These are phyloP conservation scores for Kwoniella shandongensis DNA, from an alignment of 768 basidiomycete genomes.

Conservation along the genomic window DNA sequence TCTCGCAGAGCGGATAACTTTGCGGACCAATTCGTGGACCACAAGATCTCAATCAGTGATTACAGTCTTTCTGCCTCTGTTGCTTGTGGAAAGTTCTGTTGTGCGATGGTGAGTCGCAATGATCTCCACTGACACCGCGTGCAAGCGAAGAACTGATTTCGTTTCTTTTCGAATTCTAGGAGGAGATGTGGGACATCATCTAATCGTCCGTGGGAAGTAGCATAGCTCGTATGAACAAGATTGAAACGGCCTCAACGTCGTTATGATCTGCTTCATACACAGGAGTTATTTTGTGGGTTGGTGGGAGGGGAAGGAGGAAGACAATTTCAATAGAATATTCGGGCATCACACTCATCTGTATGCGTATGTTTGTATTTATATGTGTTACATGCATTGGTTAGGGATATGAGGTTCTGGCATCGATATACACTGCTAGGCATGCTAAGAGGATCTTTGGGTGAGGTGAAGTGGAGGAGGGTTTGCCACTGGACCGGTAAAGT, in stretches of 20 bases:
- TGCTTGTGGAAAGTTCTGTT: constrained; percentile 89
- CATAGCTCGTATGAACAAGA: neutral
- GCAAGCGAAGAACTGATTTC: too few species aligned
- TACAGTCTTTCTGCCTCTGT: constrained; percentile 85
- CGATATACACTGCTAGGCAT: too few species aligned
- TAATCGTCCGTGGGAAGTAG: constrained; percentile 49
- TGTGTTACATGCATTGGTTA: constrained; percentile 1
- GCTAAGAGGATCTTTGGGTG: too few species aligned
- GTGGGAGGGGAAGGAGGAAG: neutral
- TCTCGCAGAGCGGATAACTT: constrained; percentile 73
- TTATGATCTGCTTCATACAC: neutral
- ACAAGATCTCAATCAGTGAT: constrained; percentile 94
- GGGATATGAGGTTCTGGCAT: too few species aligned
- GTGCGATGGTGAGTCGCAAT: constrained; percentile 48
- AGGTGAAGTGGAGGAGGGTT: too few species aligned
- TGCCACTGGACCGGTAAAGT: too few species aligned
- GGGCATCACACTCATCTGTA: constrained; percentile 26
- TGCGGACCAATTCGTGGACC: constrained; percentile 89
- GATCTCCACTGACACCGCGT: neutral
- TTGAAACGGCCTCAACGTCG: constrained; percentile 20
- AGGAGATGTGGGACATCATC: constrained; percentile 93
- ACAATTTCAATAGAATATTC: neutral
- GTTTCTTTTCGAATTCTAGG: constrained; percentile 71
- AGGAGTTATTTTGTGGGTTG: neutral
- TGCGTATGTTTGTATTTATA: constrained; percentile 11